Conservation (phyloP, 2,329 filamentous ascomycete species). For the Didymella pomorum region DNA sequence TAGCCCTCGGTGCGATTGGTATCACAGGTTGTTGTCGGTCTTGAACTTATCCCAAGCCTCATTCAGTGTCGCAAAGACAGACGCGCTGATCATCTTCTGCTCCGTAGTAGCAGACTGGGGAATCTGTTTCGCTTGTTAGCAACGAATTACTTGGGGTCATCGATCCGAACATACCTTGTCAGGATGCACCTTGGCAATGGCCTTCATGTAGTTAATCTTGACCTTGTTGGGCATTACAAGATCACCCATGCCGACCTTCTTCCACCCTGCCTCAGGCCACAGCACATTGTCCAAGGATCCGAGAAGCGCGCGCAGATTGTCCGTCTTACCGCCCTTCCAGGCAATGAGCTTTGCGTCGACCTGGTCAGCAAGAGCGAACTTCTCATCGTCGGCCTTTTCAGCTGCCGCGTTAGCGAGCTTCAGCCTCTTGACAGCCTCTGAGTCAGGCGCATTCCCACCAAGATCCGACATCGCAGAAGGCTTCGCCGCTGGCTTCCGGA, state of each 20-base stretch:
- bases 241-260: slow-evolving; percentile 94
- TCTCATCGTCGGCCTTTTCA: slow-evolving; percentile 88
- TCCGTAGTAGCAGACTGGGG: slow-evolving; percentile 70
- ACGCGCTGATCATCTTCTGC: slow-evolving; percentile 71
- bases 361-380: slow-evolving; percentile 84
- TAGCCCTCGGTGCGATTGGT: too few species aligned
- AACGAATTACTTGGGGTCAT: neutral
- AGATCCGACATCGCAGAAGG: slow-evolving; percentile 55
- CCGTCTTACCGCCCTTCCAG: slow-evolving; percentile 91
- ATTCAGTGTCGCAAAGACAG: slow-evolving; percentile 70
- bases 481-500: slow-evolving; percentile 37
- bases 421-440: slow-evolving; percentile 81
- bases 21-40: slow-evolving; percentile 60
- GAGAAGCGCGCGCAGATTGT: slow-evolving; percentile 88
- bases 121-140: slow-evolving; percentile 53
- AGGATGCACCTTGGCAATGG: slow-evolving; percentile 96
- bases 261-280: slow-evolving; percentile 94
- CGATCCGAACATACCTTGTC: slow-evolving; percentile 76
- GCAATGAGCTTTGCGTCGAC: slow-evolving; percentile 80
- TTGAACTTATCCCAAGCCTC: slow-evolving; percentile 76
- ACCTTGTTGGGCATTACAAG: slow-evolving; percentile 92
- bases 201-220: slow-evolving; percentile 99
- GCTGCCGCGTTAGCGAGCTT: slow-evolving; percentile 86
- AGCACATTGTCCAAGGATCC: slow-evolving; percentile 87
- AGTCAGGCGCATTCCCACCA: slow-evolving; percentile 58